Base-by-base conservation (phyloP, 768 basidiomycete species). In the Leccinum subgranulosum region DNA sequence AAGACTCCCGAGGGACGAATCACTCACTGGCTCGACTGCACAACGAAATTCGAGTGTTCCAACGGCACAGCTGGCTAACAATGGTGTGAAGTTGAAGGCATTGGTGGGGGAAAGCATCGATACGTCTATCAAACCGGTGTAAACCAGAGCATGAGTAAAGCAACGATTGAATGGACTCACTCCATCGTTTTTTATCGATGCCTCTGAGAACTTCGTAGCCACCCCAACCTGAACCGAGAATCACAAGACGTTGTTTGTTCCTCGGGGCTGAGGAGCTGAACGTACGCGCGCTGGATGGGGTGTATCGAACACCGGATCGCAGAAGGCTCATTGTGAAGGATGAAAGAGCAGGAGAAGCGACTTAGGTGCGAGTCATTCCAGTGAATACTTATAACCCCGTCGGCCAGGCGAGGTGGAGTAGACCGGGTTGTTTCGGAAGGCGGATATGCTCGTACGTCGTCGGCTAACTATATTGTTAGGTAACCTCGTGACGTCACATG, bases 11-110 rank as follows among this genome's bases (percentile, higher is more conserved):
- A 33, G 17, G 25, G 49, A 39, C 41, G 19, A 28, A 61, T 41
- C 49, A 57, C 87, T 64, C 51, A 92, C 91, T 1, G 91, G 84
- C 71, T 94, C 92, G 33, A 92, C 77, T 0, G 90, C 87, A 64
- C 87, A 86, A 25, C 91, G 77, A 66, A 87, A 92, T 62, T 93
- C 91, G 49, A 95, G 76, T 6, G 92, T 93, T 3, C 93, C 93
- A 25, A 92, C 90, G 4, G 90, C 82, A 57, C 87, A 78, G 43
- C 76, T 69, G 0, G 83, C 81, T 6, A 84, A 68, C 17, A 84
- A 65, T 2, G 82, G 81, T 36, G 76, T 74, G 31, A 72, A 77
- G 47, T 75, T 75, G 67, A 76, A 76, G 36, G 73, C 64, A 19
- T 75, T 73, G 34, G 77, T 85, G 0, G 89, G 86, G 6, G 87